Evolutionary conservation across 1,284 basidiomycete genomes (phyloP).

Genomic region (Porogramme epimiltina): DNA sequence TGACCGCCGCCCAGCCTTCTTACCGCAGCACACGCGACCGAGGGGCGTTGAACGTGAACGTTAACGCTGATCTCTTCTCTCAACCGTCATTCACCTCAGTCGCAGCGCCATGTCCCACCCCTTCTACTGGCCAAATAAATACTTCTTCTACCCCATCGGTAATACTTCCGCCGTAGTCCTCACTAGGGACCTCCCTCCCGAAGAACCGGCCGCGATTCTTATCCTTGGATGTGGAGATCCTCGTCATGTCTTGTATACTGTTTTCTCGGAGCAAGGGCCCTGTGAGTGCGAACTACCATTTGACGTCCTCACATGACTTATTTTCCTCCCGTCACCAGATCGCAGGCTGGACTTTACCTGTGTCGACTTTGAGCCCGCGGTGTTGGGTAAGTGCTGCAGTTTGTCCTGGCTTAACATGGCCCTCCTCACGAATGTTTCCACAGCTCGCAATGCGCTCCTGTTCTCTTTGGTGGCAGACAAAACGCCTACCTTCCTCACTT

Average conservation of each 20-base stretch:
- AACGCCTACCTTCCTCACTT: conserved; percentile 33
- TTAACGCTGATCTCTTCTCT: no score
- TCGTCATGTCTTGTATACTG: conserved; percentile 55
- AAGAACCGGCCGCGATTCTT: conserved; percentile 46
- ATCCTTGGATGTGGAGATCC: conserved; percentile 62
- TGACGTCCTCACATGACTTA: conserved; percentile 4
- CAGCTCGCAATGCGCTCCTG: conserved; percentile 45
- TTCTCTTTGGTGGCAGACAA: conserved; percentile 39
- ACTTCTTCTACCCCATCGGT: conserved; percentile 57
- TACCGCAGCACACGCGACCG: no score
- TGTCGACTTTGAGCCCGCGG: conserved; percentile 57
- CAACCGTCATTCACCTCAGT: no score
- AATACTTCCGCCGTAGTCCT: conserved; percentile 56
- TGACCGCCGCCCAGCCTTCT: no score
- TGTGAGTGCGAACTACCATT: conserved; percentile 12
- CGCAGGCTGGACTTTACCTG: conserved; percentile 60
- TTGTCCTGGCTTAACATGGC: background rate
- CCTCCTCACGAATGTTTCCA: background rate
- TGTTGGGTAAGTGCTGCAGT: conserved; percentile 44
- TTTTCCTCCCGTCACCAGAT: conserved; percentile 23
- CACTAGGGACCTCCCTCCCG: conserved; percentile 48
- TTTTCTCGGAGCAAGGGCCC: conserved; percentile 22
- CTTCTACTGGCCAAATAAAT: conserved; percentile 42
- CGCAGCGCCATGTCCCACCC: conserved; percentile 1
- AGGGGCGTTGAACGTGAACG: no score